phyloP scores from a whole-genome alignment of 768 basidiomycete species.

The Mrakia frigida region DNA sequence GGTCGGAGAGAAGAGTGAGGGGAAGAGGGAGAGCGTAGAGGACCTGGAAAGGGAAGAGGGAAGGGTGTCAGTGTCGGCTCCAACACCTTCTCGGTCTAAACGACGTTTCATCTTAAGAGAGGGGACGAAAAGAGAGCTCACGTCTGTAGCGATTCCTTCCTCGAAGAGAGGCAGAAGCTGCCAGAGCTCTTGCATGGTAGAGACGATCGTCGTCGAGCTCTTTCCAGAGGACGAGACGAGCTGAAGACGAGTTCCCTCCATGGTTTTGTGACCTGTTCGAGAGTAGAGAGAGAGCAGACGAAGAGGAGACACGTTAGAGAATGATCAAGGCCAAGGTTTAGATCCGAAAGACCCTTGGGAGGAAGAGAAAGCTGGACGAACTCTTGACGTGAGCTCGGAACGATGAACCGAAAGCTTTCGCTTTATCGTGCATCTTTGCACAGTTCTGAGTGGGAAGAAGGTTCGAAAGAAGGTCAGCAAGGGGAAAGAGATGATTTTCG shows the following conservation, averaged over 20 bases:
- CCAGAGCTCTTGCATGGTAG: slow-evolving; percentile 80
- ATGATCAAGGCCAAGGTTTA: background rate
- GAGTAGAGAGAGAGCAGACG: slow-evolving; percentile 24
- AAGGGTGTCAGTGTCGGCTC: no score
- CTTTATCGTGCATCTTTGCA: slow-evolving; percentile 62
- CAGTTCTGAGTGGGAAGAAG: slow-evolving; percentile 53
- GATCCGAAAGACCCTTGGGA: no score
- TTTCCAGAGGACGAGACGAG: slow-evolving; percentile 54
- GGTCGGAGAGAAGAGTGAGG: slow-evolving; percentile 40
- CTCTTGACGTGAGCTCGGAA: slow-evolving; percentile 84
- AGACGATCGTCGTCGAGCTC: slow-evolving; percentile 65
- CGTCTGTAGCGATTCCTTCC: slow-evolving; percentile 72
- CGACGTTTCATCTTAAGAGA: no score
- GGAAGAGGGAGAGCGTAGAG: slow-evolving; percentile 72
- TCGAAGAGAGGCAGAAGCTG: slow-evolving; percentile 65
- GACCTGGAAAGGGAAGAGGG: slow-evolving; percentile 59
- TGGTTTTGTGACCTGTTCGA: slow-evolving; percentile 51
- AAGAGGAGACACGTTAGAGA: background rate
- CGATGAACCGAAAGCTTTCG: slow-evolving; percentile 59
- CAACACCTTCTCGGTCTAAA: no score
- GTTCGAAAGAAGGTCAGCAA: background rate
- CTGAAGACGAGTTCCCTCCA: slow-evolving; percentile 68
- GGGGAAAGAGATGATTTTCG: slow-evolving; percentile 49
- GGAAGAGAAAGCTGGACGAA: slow-evolving; percentile 37
- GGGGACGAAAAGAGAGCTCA: slow-evolving; percentile 44